Conservation (phyloP, 1,139 yeast genomes). For the Geotrichum cucujoidarum region DNA sequence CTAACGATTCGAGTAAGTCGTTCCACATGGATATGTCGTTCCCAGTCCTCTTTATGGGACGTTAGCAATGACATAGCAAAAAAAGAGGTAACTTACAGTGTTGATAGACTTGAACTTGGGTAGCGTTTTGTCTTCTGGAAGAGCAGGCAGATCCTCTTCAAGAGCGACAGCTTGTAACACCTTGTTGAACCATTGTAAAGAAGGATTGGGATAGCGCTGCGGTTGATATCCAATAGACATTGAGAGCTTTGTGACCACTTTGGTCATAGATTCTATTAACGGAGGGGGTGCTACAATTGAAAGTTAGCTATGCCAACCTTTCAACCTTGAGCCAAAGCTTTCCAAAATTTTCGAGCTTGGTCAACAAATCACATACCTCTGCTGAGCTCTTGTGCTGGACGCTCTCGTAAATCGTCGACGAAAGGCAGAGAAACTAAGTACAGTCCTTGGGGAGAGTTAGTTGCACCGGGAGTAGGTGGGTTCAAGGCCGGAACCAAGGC, state of each 20-base stretch:
- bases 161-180: conserved; percentile 62
- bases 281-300: conserved; percentile 30
- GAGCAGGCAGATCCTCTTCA: conserved; percentile 49
- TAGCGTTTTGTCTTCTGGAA: conserved; percentile 33
- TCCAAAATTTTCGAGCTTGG: not conserved
- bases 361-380: conserved; percentile 1
- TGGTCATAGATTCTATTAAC: conserved; percentile 38
- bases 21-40: conserved; percentile 22
- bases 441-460: conserved; percentile 34
- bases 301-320: no score
- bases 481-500: conserved; percentile 53
- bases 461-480: conserved; percentile 16
- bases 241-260: conserved; percentile 41
- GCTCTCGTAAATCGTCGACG: conserved; percentile 37
- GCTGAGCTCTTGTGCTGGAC: conserved; percentile 24
- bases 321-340: no score
- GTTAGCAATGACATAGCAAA: not conserved
- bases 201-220: conserved; percentile 57
- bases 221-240: conserved; percentile 53
- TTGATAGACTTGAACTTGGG: conserved; percentile 38
- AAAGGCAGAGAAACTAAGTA: conserved; percentile 38
- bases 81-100: conserved; percentile 14
- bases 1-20: conserved; percentile 10
- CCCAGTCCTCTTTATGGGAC: conserved; percentile 23
- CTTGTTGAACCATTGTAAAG: conserved; percentile 60